These are phyloP conservation scores for Rhododendron henanense DNA, from an alignment of 148 eudicot genomes.

Conservation along the genomic window DNA sequence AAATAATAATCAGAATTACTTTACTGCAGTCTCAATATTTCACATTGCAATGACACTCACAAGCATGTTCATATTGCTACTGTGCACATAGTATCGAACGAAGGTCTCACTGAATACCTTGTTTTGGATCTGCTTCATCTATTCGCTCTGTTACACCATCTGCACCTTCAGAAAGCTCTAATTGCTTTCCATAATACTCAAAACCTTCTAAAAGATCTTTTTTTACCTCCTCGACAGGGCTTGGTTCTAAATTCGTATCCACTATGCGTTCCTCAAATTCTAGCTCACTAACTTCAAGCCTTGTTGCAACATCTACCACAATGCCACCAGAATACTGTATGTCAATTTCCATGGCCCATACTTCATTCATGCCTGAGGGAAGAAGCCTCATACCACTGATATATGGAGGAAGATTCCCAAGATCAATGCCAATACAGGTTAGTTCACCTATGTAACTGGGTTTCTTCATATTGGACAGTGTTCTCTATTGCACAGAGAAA, in stretches of 20 bases:
- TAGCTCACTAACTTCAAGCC: constrained; percentile 77
- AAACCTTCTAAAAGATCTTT: constrained; percentile 74
- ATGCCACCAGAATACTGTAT: constrained; percentile 74
- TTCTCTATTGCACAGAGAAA: constrained; percentile 46
- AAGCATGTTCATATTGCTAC: not conserved
- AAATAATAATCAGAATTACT: not conserved
- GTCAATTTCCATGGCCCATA: constrained; percentile 85
- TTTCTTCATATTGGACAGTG: constrained; percentile 68
- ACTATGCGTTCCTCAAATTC: constrained; percentile 40
- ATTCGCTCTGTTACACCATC: constrained; percentile 28
- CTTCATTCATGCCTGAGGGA: constrained; percentile 77
- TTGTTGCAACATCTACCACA: constrained; percentile 63
- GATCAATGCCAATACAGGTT: constrained; percentile 65
- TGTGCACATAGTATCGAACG: not conserved
- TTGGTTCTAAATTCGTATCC: constrained; percentile 37
- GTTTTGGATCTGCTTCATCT: constrained; percentile 38
- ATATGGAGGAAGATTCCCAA: constrained; percentile 83
- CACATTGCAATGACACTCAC: not conserved
- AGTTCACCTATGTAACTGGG: constrained; percentile 80
- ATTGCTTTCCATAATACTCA: constrained; percentile 52
- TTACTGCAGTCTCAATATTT: not conserved
- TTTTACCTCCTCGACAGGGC: constrained; percentile 46
- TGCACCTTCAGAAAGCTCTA: constrained; percentile 53
- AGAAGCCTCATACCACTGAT: constrained; percentile 77
- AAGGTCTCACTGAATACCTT: constrained; percentile 34